A percentile compares a stretch with the other conserved stretches of the same genome.
phyloP scores from a whole-genome alignment of 2,329 filamentous ascomycete species.

The Alternaria gaisen region DNA sequence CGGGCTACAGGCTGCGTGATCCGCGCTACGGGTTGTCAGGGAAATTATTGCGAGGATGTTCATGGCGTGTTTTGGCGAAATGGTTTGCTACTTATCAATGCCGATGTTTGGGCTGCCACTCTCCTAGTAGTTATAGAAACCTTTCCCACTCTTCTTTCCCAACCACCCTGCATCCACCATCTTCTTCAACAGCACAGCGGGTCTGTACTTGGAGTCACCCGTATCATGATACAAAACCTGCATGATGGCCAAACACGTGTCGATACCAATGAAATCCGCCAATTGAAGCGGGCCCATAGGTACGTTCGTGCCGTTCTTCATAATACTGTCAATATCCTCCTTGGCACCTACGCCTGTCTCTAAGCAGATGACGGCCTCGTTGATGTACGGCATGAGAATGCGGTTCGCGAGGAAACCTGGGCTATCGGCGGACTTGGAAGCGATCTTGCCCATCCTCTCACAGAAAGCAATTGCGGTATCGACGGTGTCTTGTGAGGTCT shows the following conservation, averaged over 20 bases:
- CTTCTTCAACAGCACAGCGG: slow-evolving; percentile 84
- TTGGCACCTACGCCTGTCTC: slow-evolving; percentile 89
- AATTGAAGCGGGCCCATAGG: slow-evolving; percentile 95
- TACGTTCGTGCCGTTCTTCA: slow-evolving; percentile 99
- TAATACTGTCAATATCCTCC: slow-evolving; percentile 95
- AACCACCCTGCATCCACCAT: slow-evolving; percentile 99
- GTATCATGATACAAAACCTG: slow-evolving; percentile 90
- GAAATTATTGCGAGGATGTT: not conserved
- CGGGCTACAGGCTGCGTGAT: not conserved
- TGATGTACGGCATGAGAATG: slow-evolving; percentile 99
- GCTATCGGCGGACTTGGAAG: slow-evolving; percentile 85
- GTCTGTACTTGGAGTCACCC: slow-evolving; percentile 94
- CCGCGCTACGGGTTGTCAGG: not conserved
- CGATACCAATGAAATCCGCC: slow-evolving; percentile 96
- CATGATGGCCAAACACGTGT: slow-evolving; percentile 98
- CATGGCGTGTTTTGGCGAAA: not conserved
- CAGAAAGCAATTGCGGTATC: slow-evolving; percentile 86
- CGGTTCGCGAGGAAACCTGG: slow-evolving; percentile 96
- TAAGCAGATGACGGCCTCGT: slow-evolving; percentile 94
- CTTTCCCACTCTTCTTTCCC: slow-evolving; percentile 96
- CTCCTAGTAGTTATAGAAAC: slow-evolving; percentile 82
- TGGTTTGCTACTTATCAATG: too few species aligned
- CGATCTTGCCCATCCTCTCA: slow-evolving; percentile 89
- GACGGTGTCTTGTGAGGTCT: slow-evolving; percentile 84
- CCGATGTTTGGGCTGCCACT: not conserved